phyloP scores from a whole-genome alignment of 305 asterid species.

The Fraxinus nigra region DNA sequence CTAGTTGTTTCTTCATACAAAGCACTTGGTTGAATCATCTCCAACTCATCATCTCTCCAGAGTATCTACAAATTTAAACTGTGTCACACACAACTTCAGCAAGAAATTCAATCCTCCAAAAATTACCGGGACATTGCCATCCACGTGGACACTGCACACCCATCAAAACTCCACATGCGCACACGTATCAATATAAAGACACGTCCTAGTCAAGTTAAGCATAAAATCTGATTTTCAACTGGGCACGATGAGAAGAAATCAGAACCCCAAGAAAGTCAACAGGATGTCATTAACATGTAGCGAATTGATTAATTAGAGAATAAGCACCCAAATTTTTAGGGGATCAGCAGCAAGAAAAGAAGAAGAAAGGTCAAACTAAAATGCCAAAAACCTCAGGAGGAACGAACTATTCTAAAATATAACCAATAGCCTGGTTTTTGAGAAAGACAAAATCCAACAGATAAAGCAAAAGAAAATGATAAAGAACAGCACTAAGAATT shows the following conservation, averaged over 20 bases:
- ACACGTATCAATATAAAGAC: background rate
- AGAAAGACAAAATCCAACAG: background rate
- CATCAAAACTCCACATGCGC: background rate
- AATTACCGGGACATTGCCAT: background rate
- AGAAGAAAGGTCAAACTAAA: background rate
- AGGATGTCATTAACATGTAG: background rate
- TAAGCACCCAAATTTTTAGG: background rate
- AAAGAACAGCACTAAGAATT: background rate
- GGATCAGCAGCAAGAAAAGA: background rate
- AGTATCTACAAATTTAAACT: constrained; percentile 38
- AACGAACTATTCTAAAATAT: background rate
- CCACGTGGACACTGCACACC: background rate
- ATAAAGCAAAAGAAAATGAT: background rate
- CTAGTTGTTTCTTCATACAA: constrained; percentile 55
- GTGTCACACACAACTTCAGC: background rate
- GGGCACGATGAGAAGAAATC: background rate
- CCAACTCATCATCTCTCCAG: constrained; percentile 69
- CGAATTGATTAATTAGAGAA: background rate
- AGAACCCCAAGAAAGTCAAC: background rate
- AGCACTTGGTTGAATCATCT: constrained; percentile 58
- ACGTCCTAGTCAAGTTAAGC: background rate
- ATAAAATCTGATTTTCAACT: background rate
- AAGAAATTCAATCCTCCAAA: background rate
- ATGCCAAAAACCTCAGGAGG: background rate
- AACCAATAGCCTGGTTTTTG: background rate